Base-by-base conservation (phyloP, 169 alveolate species). In the Amoebophrya sp. region DNA sequence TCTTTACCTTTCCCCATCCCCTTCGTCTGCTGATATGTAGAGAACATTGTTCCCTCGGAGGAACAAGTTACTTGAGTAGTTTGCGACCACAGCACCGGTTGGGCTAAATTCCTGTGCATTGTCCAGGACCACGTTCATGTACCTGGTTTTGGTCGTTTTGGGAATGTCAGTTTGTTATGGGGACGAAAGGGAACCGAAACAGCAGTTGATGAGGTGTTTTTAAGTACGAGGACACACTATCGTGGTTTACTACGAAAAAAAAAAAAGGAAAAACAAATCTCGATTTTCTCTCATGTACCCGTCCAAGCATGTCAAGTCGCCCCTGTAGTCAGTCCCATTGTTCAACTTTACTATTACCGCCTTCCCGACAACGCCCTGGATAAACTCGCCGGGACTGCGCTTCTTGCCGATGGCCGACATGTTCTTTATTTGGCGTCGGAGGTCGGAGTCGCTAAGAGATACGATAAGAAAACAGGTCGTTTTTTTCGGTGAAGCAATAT, bases 261-360 rank as follows among this genome's bases (percentile, higher is more conserved):
- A 3, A 25, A 66, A n/a, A 0, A 7, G 83, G 10, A 7, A 2
- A 25, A 66, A 66, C 83, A 3, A 25, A 18, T 18, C 7, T 7
- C 66, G 66, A 47, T 47, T 18, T 18, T 47, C n/a, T n/a, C n/a
- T n/a, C n/a, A n/a, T n/a, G n/a, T 66, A 66, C 83, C 83, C 83
- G 35, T 66, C 83, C 32, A 66, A 25, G 0, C 35, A 66, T 2
- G 0, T n/a, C 35, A 66, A 25, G 83, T 39, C 39, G 77, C 95
- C 95, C 77, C 90, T 83, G 91, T 92, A 93, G 89, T 89, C 91
- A 0, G 92, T 91, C 0, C 95, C 95, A 77, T 91, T 93, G 93
- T 92, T 93, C 18, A 93, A 89, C 90, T 91, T 91, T 33, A 92
- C 93, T 38, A 91, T 89, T 0, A 91, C 94, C 66, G 39, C 89